Percentiles rank a stretch among this genome's conserved stretches.
These are phyloP conservation scores for Guadua angustifolia DNA, from an alignment of 176 grass and related monocot species.

Conservation along the genomic window DNA sequence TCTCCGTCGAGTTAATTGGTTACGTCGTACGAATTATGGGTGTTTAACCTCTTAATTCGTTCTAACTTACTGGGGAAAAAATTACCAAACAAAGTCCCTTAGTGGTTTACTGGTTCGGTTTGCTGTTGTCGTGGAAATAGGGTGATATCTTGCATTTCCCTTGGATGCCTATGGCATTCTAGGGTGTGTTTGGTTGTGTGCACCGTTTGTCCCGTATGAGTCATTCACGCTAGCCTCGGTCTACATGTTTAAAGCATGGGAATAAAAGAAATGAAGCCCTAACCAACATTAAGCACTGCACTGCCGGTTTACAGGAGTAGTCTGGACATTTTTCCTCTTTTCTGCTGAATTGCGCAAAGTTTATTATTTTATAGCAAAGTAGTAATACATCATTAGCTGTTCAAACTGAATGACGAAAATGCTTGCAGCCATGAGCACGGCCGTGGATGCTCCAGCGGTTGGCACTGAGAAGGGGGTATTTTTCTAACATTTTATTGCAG, in stretches of 20 bases:
- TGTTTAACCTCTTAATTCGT: neutral
- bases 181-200: too few species aligned
- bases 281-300: neutral
- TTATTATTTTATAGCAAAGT: neutral
- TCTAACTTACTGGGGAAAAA: neutral
- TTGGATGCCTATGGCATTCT: neutral
- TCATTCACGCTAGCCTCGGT: too few species aligned
- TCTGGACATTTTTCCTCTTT: slow-evolving; percentile 3
- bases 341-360: neutral
- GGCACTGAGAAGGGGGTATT: slow-evolving; percentile 34
- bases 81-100: neutral
- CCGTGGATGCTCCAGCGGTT: slow-evolving; percentile 27
- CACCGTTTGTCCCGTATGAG: too few species aligned
- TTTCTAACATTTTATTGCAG: neutral
- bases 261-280: neutral
- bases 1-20: neutral
- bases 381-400: neutral
- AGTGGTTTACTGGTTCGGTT: neutral
- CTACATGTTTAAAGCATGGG: neutral
- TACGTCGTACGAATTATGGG: neutral
- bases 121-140: neutral
- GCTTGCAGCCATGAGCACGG: slow-evolving; percentile 33
- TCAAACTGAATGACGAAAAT: neutral
- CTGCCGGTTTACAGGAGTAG: neutral
- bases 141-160: neutral